These are phyloP conservation scores for Trapa incisa DNA, from an alignment of 345 rosid species.

Conservation along the genomic window DNA sequence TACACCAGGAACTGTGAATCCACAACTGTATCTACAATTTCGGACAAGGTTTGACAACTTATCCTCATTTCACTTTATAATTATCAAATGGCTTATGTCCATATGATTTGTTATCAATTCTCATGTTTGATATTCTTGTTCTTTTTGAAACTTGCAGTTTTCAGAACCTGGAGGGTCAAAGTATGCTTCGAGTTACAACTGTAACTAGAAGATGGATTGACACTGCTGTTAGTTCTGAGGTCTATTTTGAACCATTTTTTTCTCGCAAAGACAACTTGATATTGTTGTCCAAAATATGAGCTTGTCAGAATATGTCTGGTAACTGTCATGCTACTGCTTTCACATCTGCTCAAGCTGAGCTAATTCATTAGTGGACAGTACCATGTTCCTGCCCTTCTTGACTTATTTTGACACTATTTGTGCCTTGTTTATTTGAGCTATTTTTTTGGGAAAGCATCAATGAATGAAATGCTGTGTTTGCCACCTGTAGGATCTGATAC, in stretches of 20 bases:
- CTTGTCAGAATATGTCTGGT: not conserved
- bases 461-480: not conserved
- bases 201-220: constrained; percentile 82
- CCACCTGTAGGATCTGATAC: constrained; percentile 64
- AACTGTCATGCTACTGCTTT: not conserved
- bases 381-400: not conserved
- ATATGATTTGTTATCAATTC: not conserved
- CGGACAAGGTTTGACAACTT: constrained; percentile 52
- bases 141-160: constrained; percentile 42
- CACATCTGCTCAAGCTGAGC: not conserved
- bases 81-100: not conserved
- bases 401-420: not conserved
- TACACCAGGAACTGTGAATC: constrained; percentile 57
- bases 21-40: constrained; percentile 81
- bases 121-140: constrained; percentile 5
- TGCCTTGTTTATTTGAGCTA: not conserved
- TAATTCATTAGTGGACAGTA: not conserved
- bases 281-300: not conserved
- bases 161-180: constrained; percentile 64
- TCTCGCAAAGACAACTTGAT: not conserved
- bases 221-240: constrained; percentile 82
- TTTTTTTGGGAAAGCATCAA: not conserved
- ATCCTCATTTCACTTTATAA: not conserved
- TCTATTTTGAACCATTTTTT: constrained; percentile 21
- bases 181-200: constrained; percentile 69